phyloP scores from a whole-genome alignment of 2,329 filamentous ascomycete species.

The Neodidymelliopsis sp. region DNA sequence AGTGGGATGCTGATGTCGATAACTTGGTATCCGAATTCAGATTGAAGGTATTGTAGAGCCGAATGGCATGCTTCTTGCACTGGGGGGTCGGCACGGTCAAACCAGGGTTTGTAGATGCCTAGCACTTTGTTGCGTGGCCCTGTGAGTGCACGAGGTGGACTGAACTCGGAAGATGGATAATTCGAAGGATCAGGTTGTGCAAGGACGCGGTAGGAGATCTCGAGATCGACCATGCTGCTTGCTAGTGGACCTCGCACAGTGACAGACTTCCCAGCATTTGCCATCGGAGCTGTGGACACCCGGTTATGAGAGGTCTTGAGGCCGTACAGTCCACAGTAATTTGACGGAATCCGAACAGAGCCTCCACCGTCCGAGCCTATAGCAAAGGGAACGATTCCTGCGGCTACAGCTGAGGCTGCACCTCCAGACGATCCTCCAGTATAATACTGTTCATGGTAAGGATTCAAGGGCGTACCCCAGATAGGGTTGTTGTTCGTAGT shows the following conservation, averaged over 20 bases:
- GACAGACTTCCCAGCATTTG: constrained; percentile 66
- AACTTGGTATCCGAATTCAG: constrained; percentile 60
- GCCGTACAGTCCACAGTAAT: constrained; percentile 82
- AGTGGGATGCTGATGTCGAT: constrained; percentile 72
- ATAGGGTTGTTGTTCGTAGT: constrained; percentile 83
- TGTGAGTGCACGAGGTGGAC: constrained; percentile 57
- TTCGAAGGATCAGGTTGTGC: constrained; percentile 73
- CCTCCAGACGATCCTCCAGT: constrained; percentile 83
- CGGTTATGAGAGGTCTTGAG: constrained; percentile 81
- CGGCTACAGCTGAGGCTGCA: constrained; percentile 72
- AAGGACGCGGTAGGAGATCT: constrained; percentile 83
- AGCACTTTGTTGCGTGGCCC: constrained; percentile 64
- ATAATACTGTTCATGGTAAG: constrained; percentile 78
- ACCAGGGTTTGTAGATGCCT: constrained; percentile 74
- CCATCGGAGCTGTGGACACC: constrained; percentile 65
- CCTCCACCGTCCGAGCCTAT: constrained; percentile 77
- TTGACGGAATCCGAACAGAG: constrained; percentile 75
- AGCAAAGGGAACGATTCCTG: constrained; percentile 76
- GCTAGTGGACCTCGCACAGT: constrained; percentile 79
- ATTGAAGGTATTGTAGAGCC: constrained; percentile 66
- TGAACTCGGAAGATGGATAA: constrained; percentile 68
- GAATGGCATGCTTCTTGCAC: constrained; percentile 69
- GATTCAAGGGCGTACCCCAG: constrained; percentile 79
- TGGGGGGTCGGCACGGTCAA: constrained; percentile 69
- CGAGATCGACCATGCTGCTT: constrained; percentile 77